Conservation (phyloP, 345 rosid species). For the Populus ilicifolia region DNA sequence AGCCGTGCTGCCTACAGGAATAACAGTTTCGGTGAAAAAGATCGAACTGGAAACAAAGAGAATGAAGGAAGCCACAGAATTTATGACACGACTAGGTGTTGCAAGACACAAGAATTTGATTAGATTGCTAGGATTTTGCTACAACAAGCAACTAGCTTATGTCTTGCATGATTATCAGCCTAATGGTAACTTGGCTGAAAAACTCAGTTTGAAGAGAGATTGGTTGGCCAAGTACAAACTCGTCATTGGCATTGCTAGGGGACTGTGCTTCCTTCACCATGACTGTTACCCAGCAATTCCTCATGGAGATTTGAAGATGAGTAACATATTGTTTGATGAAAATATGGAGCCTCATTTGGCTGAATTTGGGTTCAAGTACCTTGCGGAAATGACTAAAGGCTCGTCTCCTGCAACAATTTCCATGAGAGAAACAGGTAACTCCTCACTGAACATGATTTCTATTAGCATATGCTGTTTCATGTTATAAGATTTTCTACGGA, state of each 20-base stretch:
- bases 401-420: slow-evolving; percentile 33
- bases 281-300: slow-evolving; percentile 82
- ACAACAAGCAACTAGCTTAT: slow-evolving; percentile 64
- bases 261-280: slow-evolving; percentile 83
- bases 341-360: slow-evolving; percentile 72
- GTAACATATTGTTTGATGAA: slow-evolving; percentile 57
- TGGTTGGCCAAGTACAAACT: slow-evolving; percentile 62
- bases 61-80: slow-evolving; percentile 36
- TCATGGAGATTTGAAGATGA: slow-evolving; percentile 75
- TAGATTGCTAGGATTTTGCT: slow-evolving; percentile 81
- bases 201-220: slow-evolving; percentile 45
- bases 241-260: slow-evolving; percentile 72
- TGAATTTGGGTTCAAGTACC: slow-evolving; percentile 60
- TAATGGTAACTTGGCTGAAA: slow-evolving; percentile 71
- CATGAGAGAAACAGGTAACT: slow-evolving; percentile 35
- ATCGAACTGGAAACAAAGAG: slow-evolving; percentile 51
- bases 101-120: slow-evolving; percentile 73
- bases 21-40: slow-evolving; percentile 66
- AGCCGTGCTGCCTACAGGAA: slow-evolving; percentile 82
- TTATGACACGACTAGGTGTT: slow-evolving; percentile 54
- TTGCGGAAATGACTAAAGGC: slow-evolving; percentile 39
- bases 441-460: not conserved
- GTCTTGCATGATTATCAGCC: slow-evolving; percentile 72
- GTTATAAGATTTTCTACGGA: not conserved
- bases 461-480: not conserved